Base-by-base conservation (phyloP, 192 early-diverging fungal genomes). In the Gonapodya prolifera region DNA sequence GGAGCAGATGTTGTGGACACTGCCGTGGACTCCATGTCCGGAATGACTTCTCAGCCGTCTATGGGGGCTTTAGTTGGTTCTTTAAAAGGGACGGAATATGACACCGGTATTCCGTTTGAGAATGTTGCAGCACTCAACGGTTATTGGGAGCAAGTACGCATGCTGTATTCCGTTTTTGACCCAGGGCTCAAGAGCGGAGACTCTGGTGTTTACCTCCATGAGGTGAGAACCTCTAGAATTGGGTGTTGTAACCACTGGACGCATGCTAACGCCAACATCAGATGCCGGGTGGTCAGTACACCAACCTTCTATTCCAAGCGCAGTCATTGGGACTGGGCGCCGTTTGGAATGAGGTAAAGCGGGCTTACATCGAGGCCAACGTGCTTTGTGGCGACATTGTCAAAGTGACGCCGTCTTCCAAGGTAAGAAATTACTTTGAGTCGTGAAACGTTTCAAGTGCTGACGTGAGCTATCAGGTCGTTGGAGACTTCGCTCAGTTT, bases 341-440 rank as follows among this genome's bases (percentile, higher is more conserved):
- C 34, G 89, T 91, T 78, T 98, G 96, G 96, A 91, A 94, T 80
- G 92, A 94, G 79, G 93, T 98, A 80, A 97, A 97, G 86, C 85
- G 85, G 33, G 94, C 95, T 1, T 98, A 98, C 79, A 86, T 88
- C 30, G 92, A 91, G 34, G 95, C 96, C 35, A 98, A 98, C 83
- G 83, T 85, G 76, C 87, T 98, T 75, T 95, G 94, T 81, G 96
- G 96, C 69, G 95, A 97, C 77, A 93, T 98, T 82, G 92, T 95
- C 80, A 98, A 98, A 90, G 96, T 98, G 36, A 98, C 96, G 8
- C 96, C 96, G 23, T 95, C 94, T 78, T 94, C 93, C 85, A 98
- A 98, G 87, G 45, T 61, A 61, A 61, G 8, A 8, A 8, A 8
- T 23, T 16, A 61, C 23, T 23, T 61, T 8, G 8, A 61, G 8